Base-by-base conservation (phyloP, 805 yeast species). In the Ogataea dorogensis region DNA sequence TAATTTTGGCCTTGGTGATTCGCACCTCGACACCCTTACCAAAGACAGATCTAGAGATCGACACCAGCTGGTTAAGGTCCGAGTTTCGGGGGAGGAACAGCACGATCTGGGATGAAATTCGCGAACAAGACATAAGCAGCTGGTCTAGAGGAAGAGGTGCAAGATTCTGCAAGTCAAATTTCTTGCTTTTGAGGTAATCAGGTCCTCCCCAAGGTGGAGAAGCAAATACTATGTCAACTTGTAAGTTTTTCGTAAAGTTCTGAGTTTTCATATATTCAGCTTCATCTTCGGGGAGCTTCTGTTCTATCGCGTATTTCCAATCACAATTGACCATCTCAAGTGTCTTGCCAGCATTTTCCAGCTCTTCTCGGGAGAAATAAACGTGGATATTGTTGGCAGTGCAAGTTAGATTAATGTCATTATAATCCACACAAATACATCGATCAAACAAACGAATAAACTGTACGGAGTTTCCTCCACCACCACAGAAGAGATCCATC, bases 161-260 rank as follows among this genome's bases (percentile, higher is more conserved):
- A 45, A 73, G 55, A 7, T 55, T 41, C 24, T 61, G 59, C 15
- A 81, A 55, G 45, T 80, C 79, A 56, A 71, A 81, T 2, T 47
- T 43, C 11, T 59, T 51, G 0, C 56, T 54, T n/a, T 58, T 45
- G 31, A 63, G 59, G 56, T 85, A 86, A 2, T 59, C 54, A 0
- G 86, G 83, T 0, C 95, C 95, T 21, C 93, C 94, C 95, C 94
- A 86, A 0, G 94, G 94, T 1, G 94, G 94, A 1, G 91, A 81
- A n/a, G 77, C 71, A 60, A 82, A 85, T 7, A 77, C 67, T 33
- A 79, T 65, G 46, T 77, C 83, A 24, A 74, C 36, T 6, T 58
- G 54, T 11, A 49, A 37, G 6, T 31, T 13, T 12, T 41, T 23
- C 7, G 43, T 14, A 22, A 46, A 39, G 6, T 23, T 24, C 8